Evolutionary conservation across 345 rosid species (phyloP), one percentile per base, ranked within the genome.

Genomic region (Pugionium dolabratum): DNA sequence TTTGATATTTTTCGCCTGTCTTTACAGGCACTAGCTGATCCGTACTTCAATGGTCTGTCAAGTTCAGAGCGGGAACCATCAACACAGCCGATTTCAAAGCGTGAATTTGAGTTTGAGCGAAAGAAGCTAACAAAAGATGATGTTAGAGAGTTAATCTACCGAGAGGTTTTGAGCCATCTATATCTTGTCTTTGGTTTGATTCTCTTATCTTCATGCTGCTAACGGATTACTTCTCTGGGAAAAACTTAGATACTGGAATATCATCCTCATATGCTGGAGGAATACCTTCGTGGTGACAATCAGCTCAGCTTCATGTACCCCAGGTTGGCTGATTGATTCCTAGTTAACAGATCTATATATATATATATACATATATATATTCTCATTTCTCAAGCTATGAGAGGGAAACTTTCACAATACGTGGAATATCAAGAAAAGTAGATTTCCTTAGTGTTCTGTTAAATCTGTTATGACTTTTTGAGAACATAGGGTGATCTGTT

Each of bases 251-350:
- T 93, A 75, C 70, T 93, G 55, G 98, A 93, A 70, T 93, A 93
- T 73, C 98, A 93, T 83, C 98, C 98, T 26, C 90, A 86, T 70
- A 88, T 93, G 98, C 83, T 90, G 48, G 86, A 90, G 73, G 98
- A 90, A 75, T 84, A 93, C 77, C 89, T 88, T 71, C 79, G 77
- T 31, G 98, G 98, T 51, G 98, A 86, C 52, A 90, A 90, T 8
- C 86, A 90, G 69, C 86, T 90, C 49, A 88, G 92, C 82, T 90
- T 94, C 82, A 81, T 9, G 63, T 37, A n/a, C n/a, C n/a, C n/a
- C n/a, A n/a, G n/a, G n/a, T n/a, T n/a, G n/a, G n/a, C n/a, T n/a
- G n/a, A n/a, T n/a, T n/a, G n/a, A n/a, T n/a, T n/a, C n/a, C n/a
- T n/a, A n/a, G n/a, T n/a, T n/a, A n/a, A n/a, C n/a, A n/a, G n/a